Evolutionary conservation across 2,329 filamentous ascomycete species (phyloP).

Genomic region (Colletotrichum theobromicola): DNA sequence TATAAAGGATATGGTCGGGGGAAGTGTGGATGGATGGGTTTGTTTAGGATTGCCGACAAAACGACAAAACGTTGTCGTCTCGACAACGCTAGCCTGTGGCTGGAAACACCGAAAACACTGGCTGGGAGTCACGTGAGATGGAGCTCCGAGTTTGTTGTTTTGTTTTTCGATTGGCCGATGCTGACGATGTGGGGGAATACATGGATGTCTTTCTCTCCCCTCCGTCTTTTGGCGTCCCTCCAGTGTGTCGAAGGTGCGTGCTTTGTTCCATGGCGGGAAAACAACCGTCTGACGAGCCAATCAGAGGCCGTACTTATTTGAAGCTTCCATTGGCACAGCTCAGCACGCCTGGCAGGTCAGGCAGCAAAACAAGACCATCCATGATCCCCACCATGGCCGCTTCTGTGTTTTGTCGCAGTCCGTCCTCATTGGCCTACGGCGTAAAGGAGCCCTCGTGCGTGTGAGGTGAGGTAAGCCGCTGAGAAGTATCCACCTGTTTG

Average conservation of each 20-base stretch:
- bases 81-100: neutral
- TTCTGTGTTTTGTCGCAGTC: neutral
- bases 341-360: neutral
- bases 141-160: neutral
- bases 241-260: neutral
- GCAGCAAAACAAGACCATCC: neutral
- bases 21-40: conserved; percentile 7
- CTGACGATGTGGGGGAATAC: neutral
- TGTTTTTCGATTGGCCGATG: neutral
- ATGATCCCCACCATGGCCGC: neutral
- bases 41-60: neutral
- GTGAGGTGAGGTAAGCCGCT: neutral
- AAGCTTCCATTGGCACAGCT: neutral
- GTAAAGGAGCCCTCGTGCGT: neutral
- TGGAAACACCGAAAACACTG: neutral
- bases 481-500: neutral
- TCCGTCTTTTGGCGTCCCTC: neutral
- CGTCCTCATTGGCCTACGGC: too few relatives aligned
- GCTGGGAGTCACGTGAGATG: neutral
- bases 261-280: neutral
- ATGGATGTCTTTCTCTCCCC: neutral
- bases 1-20: conserved; percentile 19
- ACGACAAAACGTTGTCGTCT: neutral
- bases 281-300: neutral
- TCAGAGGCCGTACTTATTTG: neutral